phyloP scores from a whole-genome alignment of 768 basidiomycete species.

The Pleurotus tuber-regium region DNA sequence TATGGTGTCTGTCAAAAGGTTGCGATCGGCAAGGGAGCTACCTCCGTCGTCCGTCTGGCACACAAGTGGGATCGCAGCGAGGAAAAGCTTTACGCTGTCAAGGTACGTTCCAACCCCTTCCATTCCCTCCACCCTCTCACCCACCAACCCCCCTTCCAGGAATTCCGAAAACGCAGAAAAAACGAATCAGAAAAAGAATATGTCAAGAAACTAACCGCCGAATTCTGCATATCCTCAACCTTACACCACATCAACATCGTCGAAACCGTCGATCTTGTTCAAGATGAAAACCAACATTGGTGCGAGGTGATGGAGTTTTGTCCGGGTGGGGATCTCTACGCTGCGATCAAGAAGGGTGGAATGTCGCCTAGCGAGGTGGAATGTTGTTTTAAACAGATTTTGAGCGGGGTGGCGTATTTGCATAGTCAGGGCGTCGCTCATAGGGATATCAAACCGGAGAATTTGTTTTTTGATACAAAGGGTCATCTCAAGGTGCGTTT shows the following conservation, averaged over 20 bases:
- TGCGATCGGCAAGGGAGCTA: slow-evolving; percentile 98
- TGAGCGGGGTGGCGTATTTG: slow-evolving; percentile 85
- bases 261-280: slow-evolving; percentile 98
- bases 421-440: slow-evolving; percentile 98
- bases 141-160: slow-evolving; percentile 42
- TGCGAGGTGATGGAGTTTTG: slow-evolving; percentile 99
- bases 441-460: slow-evolving; percentile 98
- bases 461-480: slow-evolving; percentile 88
- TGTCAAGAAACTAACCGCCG: slow-evolving; percentile 98
- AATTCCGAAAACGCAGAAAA: slow-evolving; percentile 97
- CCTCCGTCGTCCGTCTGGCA: slow-evolving; percentile 91
- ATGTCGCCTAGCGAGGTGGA: slow-evolving; percentile 94
- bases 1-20: slow-evolving; percentile 97
- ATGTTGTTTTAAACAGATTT: slow-evolving; percentile 96
- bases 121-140: neutral
- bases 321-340: slow-evolving; percentile 96
- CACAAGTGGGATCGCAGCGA: slow-evolving; percentile 98
- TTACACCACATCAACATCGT: slow-evolving; percentile 93
- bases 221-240: slow-evolving; percentile 98
- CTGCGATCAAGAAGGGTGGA: slow-evolving; percentile 94
- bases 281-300: slow-evolving; percentile 95
- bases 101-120: slow-evolving; percentile 50
- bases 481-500: slow-evolving; percentile 86
- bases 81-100: slow-evolving; percentile 97
- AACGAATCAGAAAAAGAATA: slow-evolving; percentile 99